These are phyloP conservation scores for Apostasia shenzhenica DNA, from an alignment of 106 monocot species.

Conservation along the genomic window DNA sequence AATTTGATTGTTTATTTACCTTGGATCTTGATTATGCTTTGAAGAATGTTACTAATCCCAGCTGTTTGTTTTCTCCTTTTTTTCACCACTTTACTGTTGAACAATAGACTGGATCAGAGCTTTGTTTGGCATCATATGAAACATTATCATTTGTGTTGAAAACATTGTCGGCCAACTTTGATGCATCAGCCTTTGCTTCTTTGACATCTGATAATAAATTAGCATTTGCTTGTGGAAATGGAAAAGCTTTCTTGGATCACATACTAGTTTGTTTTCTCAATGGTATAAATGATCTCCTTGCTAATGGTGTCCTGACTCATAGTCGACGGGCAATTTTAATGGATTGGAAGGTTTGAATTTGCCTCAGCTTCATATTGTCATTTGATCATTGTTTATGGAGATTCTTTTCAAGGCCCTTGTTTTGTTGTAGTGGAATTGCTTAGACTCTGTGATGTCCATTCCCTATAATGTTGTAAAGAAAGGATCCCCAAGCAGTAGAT, in stretches of 20 bases:
- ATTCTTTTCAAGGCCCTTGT: neutral
- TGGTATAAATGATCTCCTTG: conserved; percentile 56
- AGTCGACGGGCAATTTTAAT: conserved; percentile 84
- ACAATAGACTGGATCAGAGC: conserved; percentile 62
- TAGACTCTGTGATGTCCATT: conserved; percentile 63
- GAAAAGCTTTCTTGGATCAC: conserved; percentile 39
- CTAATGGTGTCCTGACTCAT: conserved; percentile 47
- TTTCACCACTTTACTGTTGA: conserved; percentile 13
- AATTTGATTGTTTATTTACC: neutral
- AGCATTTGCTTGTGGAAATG: conserved; percentile 11
- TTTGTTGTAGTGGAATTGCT: conserved; percentile 69
- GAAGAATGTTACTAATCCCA: neutral
- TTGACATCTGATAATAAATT: conserved; percentile 22
- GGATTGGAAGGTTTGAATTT: conserved; percentile 61
- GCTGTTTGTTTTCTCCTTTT: neutral
- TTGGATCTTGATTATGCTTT: neutral
- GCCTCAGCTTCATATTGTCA: neutral
- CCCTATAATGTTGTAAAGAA: conserved; percentile 23
- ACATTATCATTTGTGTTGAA: conserved; percentile 46
- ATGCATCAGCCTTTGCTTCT: conserved; percentile 20
- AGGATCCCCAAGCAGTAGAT: conserved; percentile 10
- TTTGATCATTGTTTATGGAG: neutral
- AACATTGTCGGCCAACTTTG: conserved; percentile 31
- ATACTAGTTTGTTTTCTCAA: conserved; percentile 50
- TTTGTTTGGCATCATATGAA: conserved; percentile 76